A percentile compares a stretch with the other conserved stretches of the same genome.
Conservation (phyloP, 148 eudicot genomes). For the Diospyros lotus region DNA sequence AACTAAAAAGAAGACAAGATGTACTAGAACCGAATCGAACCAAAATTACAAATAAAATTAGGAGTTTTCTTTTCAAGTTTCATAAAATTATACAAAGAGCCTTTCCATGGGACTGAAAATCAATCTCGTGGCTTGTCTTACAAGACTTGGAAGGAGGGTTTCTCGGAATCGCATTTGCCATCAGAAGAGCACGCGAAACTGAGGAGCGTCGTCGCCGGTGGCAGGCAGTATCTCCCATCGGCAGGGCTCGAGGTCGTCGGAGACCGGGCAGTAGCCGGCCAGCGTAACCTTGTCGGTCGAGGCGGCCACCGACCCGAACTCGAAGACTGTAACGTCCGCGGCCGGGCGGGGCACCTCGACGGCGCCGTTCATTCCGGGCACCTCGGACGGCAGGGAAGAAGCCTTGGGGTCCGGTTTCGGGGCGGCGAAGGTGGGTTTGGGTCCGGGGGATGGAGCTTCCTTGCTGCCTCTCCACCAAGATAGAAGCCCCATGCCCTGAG, state of each 20-base stretch:
- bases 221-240: constrained; percentile 86
- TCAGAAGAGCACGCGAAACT: constrained; percentile 69
- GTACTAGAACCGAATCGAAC: too few species aligned
- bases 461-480: constrained; percentile 12
- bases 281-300: constrained; percentile 72
- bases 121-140: too few species aligned
- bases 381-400: background rate
- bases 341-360: constrained; percentile 50
- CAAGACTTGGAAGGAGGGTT: background rate
- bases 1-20: too few species aligned
- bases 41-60: too few species aligned
- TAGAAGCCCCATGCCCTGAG: constrained; percentile 2
- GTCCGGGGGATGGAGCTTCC: background rate
- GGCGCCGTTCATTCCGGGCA: constrained; percentile 39
- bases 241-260: constrained; percentile 82
- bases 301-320: constrained; percentile 42
- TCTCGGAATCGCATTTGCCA: too few species aligned
- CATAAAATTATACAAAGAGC: background rate
- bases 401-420: constrained; percentile 31
- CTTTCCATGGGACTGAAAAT: background rate
- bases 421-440: background rate
- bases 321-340: constrained; percentile 58
- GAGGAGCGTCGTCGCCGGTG: constrained; percentile 56
- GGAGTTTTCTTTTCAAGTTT: too few species aligned
- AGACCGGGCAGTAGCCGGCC: constrained; percentile 87